A percentile compares a stretch with the other conserved stretches of the same genome.
phyloP scores from a whole-genome alignment of 805 yeast species.

The Brettanomyces custersianus region DNA sequence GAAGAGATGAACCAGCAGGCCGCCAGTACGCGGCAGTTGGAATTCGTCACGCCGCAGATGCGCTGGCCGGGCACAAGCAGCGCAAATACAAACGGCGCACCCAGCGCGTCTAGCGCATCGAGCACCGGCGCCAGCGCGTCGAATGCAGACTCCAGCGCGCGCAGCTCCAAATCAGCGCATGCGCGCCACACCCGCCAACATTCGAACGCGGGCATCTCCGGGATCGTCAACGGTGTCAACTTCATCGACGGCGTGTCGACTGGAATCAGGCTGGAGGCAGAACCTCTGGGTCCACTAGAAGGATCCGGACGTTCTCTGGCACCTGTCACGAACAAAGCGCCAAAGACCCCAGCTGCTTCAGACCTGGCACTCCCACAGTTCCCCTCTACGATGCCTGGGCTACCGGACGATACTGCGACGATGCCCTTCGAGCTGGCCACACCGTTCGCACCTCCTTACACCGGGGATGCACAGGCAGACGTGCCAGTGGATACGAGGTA shows the following conservation, averaged over 20 bases:
- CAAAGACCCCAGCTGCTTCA: background rate
- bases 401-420: constrained; percentile 1
- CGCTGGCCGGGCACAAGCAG: constrained; percentile 16
- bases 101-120: background rate
- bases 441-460: background rate
- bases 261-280: constrained; percentile 19
- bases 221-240: constrained; percentile 20
- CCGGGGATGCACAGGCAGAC: background rate
- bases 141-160: background rate
- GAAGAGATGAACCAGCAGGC: constrained; percentile 72
- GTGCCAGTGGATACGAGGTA: constrained; percentile 27
- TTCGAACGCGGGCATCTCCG: constrained; percentile 3
- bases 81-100: constrained; percentile 2
- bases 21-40: constrained; percentile 15
- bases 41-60: constrained; percentile 21
- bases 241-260: constrained; percentile 27
- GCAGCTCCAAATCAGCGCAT: background rate
- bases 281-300: background rate
- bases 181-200: constrained; percentile 1
- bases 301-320: background rate
- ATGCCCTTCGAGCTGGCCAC: background rate
- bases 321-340: background rate
- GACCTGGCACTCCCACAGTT: background rate
- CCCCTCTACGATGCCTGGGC: background rate
- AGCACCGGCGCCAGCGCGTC: background rate